Conservation (phyloP, 2,329 filamentous ascomycete species). For the Ophiosphaerella narmari region DNA sequence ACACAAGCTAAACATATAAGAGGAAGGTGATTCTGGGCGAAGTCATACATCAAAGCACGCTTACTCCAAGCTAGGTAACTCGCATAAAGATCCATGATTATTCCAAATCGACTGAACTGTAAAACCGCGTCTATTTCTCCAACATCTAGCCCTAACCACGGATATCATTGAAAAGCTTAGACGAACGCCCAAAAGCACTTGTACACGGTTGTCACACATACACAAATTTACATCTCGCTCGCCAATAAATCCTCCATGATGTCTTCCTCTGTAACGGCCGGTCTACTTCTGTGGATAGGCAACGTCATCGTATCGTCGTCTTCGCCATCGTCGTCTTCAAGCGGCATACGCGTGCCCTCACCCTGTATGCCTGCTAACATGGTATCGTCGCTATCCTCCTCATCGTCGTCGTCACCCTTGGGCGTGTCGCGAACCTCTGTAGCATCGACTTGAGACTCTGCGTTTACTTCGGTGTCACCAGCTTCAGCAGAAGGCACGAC, state of each 20-base stretch:
- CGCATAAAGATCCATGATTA: too few species aligned
- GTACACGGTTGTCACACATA: too few species aligned
- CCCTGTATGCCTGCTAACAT: slow-evolving; percentile 41
- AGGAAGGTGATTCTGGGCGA: too few species aligned
- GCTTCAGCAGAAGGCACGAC: slow-evolving; percentile 19
- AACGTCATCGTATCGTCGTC: slow-evolving; percentile 15
- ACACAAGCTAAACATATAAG: too few species aligned
- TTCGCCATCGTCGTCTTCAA: slow-evolving; percentile 31
- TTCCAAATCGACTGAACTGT: too few species aligned
- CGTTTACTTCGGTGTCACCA: slow-evolving; percentile 9
- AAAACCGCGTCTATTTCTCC: too few species aligned
- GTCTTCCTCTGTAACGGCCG: slow-evolving; percentile 36
- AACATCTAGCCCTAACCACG: too few species aligned
- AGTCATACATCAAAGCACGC: too few species aligned
- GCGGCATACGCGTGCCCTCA: slow-evolving; percentile 41
- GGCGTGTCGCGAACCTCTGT: slow-evolving; percentile 24
- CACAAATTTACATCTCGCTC: slow-evolving; percentile 24
- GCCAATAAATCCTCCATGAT: slow-evolving; percentile 42
- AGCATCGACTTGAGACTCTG: slow-evolving; percentile 12
- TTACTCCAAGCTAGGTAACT: too few species aligned
- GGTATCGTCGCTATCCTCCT: slow-evolving; percentile 38
- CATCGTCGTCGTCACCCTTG: slow-evolving; percentile 5
- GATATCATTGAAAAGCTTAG: too few species aligned
- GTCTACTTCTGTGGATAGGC: slow-evolving; percentile 5
- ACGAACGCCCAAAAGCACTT: too few species aligned